Evolutionary conservation across 768 basidiomycete species (phyloP).

Genomic region (Mycena indigotica): DNA sequence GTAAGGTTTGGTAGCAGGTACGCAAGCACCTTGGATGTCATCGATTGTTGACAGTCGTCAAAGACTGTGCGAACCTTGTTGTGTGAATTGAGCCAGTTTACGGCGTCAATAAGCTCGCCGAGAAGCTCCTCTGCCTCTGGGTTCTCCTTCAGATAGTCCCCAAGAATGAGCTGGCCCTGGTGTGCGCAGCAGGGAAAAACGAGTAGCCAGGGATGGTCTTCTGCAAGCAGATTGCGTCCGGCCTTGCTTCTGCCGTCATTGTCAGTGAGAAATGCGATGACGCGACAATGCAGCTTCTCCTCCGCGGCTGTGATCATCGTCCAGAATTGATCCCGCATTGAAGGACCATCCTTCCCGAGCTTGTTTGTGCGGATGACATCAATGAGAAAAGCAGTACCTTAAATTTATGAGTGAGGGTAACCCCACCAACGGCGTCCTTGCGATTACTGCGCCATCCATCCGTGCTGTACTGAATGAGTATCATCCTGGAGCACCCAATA

Average conservation of each 20-base stretch:
- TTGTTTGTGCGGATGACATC: neutral
- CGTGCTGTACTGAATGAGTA: neutral
- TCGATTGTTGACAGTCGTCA: conserved; percentile 2
- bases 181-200: conserved; percentile 11
- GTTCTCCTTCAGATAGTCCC: conserved; percentile 15
- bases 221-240: conserved; percentile 2
- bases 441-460: neutral
- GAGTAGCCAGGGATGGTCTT: conserved; percentile 8
- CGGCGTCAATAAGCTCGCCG: conserved; percentile 6
- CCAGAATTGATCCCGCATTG: neutral
- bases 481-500: neutral
- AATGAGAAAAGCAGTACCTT: neutral
- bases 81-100: conserved; percentile 7
- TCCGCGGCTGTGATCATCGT: conserved; percentile 6
- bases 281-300: neutral
- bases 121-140: neutral
- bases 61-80: conserved; percentile 16
- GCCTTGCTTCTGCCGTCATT: conserved; percentile 11
- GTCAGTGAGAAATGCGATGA: conserved; percentile 6
- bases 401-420: neutral
- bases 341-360: neutral
- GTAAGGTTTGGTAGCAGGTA: conserved; percentile 21
- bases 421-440: neutral
- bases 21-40: neutral
- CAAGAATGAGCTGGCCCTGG: conserved; percentile 16